These are phyloP conservation scores for Citrus australasica DNA, from an alignment of 345 rosid species.

Conservation along the genomic window DNA sequence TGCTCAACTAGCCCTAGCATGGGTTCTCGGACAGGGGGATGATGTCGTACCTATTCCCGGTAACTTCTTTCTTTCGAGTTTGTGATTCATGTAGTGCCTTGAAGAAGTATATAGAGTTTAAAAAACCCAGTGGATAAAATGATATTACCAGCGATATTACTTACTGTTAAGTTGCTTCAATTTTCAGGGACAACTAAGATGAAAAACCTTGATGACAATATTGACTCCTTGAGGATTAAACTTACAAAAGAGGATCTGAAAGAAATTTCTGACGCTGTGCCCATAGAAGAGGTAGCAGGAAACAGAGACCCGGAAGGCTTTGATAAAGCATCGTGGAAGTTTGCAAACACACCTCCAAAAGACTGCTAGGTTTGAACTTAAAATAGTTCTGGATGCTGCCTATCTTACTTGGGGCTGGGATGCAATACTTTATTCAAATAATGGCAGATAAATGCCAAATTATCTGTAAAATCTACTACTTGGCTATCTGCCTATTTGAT, in stretches of 20 bases:
- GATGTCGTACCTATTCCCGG: slow-evolving; percentile 49
- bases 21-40: slow-evolving; percentile 44
- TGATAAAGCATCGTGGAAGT: slow-evolving; percentile 26
- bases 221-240: slow-evolving; percentile 35
- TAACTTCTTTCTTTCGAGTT: slow-evolving; percentile 6
- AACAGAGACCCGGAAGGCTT: slow-evolving; percentile 17
- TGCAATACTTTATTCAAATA: neutral
- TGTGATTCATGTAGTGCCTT: neutral
- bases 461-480: neutral
- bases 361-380: neutral
- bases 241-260: slow-evolving; percentile 29
- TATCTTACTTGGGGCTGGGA: neutral
- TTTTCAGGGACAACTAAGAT: slow-evolving; percentile 46
- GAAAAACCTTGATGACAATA: slow-evolving; percentile 45
- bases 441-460: neutral
- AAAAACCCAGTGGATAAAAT: neutral
- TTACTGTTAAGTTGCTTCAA: neutral
- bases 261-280: slow-evolving; percentile 42
- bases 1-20: slow-evolving; percentile 49
- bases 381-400: neutral
- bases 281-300: slow-evolving; percentile 42
- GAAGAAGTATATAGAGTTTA: no score
- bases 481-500: neutral
- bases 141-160: neutral
- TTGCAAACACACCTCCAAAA: slow-evolving; percentile 37